Percentiles rank a stretch among this genome's conserved stretches.
phyloP scores from a whole-genome alignment of 2,329 filamentous ascomycete genomes.

The Colletotrichum gloeosporioides region DNA sequence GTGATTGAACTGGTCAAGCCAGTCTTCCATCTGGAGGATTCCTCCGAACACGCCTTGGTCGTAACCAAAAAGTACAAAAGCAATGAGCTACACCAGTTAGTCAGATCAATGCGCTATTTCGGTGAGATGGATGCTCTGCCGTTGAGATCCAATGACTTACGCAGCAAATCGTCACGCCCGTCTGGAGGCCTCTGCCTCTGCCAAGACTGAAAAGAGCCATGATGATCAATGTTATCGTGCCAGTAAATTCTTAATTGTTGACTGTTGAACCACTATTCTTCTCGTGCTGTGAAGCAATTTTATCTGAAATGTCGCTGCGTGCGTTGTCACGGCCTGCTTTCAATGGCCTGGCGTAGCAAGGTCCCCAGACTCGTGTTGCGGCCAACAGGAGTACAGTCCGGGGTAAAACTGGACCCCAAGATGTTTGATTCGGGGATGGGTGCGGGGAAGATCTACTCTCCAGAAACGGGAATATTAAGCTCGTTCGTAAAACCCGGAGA shows the following conservation, averaged over 20 bases:
- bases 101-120: accelerated
- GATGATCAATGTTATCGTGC: not conserved
- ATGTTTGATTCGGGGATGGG: not conserved
- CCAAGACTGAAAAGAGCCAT: not conserved
- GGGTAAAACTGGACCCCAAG: not conserved
- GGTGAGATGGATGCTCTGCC: accelerated
- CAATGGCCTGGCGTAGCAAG: not conserved
- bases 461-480: not conserved
- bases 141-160: not conserved
- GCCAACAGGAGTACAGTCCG: not conserved
- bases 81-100: not conserved
- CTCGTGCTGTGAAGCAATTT: not conserved
- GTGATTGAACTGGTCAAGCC: slow-evolving; percentile 31
- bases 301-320: not conserved
- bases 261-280: not conserved
- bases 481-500: not conserved
- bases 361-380: not conserved
- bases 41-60: slow-evolving; percentile 55
- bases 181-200: not conserved
- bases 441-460: not conserved
- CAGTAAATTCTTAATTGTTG: not conserved
- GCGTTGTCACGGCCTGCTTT: not conserved
- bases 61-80: slow-evolving; percentile 44
- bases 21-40: slow-evolving; percentile 50
- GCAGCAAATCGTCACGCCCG: slow-evolving; percentile 3